phyloP scores from a whole-genome alignment of 1,284 basidiomycete genomes.

The Ganoderma leucocontextum region DNA sequence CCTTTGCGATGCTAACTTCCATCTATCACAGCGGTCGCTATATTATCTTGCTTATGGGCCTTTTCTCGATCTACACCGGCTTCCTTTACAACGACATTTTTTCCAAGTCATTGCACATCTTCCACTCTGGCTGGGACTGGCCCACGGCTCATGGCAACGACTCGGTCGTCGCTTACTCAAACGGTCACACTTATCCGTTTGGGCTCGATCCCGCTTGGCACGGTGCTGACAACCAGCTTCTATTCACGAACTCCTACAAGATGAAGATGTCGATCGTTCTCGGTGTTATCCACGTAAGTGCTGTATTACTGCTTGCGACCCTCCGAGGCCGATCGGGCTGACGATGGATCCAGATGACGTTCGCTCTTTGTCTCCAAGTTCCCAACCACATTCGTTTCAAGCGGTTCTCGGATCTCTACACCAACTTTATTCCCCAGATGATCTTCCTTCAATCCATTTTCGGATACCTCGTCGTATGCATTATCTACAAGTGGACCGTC shows the following conservation, averaged over 20 bases:
- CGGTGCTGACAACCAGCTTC: constrained; percentile 89
- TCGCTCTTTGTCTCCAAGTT: constrained; percentile 94
- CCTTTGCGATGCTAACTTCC: constrained; percentile 17
- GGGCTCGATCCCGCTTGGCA: constrained; percentile 98
- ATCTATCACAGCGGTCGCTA: constrained; percentile 83
- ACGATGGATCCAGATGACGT: constrained; percentile 83
- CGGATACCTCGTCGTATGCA: constrained; percentile 94
- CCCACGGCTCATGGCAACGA: constrained; percentile 56
- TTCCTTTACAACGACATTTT: constrained; percentile 99
- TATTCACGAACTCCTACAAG: constrained; percentile 99
- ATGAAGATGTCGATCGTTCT: constrained; percentile 99
- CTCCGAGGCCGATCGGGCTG: constrained; percentile 29
- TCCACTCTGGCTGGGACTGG: constrained; percentile 91
- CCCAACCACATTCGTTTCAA: constrained; percentile 97
- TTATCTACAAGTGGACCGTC: constrained; percentile 96
- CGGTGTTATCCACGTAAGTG: constrained; percentile 92
- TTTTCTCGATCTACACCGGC: constrained; percentile 96
- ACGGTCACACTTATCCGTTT: constrained; percentile 85
- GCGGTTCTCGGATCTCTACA: constrained; percentile 85
- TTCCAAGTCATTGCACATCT: constrained; percentile 91
- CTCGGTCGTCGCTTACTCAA: constrained; percentile 62
- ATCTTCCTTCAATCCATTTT: constrained; percentile 98
- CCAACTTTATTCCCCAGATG: constrained; percentile 97
- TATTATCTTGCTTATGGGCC: constrained; percentile 97
- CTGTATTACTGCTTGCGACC: constrained; percentile 42